Percentiles rank a stretch among this genome's conserved stretches.
Evolutionary conservation across 164 flowering plant genomes (phyloP).

Genomic region (Aristolochia contorta): DNA sequence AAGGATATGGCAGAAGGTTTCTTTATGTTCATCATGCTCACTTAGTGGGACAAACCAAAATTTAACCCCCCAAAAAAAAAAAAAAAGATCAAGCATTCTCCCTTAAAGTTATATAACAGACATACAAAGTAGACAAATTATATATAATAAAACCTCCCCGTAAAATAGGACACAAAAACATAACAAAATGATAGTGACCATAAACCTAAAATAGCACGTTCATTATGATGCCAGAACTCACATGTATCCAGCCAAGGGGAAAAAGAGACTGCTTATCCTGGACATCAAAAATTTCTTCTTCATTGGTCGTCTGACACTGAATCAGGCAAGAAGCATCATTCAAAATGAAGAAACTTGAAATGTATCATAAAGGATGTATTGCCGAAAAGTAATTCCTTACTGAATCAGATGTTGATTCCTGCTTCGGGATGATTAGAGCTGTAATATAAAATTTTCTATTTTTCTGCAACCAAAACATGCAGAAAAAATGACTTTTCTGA

Average conservation of each 20-base stretch:
- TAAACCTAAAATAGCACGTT: too few relatives aligned
- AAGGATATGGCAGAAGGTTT: too few relatives aligned
- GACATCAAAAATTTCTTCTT: conserved; percentile 96
- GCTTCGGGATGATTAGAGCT: conserved; percentile 91
- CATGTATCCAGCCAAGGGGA: conserved; percentile 98
- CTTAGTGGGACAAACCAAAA: too few relatives aligned
- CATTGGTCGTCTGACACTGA: conserved; percentile 92
- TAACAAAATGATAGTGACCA: too few relatives aligned
- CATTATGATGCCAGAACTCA: conserved; percentile 20
- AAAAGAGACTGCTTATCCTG: conserved; percentile 91
- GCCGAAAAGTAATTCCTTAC: conserved; percentile 26
- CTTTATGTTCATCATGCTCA: too few relatives aligned
- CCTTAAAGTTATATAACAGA: too few relatives aligned
- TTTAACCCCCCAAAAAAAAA: too few relatives aligned
- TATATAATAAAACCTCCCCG: too few relatives aligned
- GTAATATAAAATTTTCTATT: conserved; percentile 72
- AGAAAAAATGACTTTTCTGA: not conserved
- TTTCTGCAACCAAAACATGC: conserved; percentile 38
- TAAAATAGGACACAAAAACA: too few relatives aligned
- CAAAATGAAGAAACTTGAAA: not conserved
- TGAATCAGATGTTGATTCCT: conserved; percentile 86
- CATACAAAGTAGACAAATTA: too few relatives aligned
- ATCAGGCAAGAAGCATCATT: conserved; percentile 7
- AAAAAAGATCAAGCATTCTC: too few relatives aligned
- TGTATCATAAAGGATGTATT: not conserved